These are phyloP conservation scores for Fusarium citri DNA, from an alignment of 2,329 filamentous ascomycete genomes.

Conservation along the genomic window DNA sequence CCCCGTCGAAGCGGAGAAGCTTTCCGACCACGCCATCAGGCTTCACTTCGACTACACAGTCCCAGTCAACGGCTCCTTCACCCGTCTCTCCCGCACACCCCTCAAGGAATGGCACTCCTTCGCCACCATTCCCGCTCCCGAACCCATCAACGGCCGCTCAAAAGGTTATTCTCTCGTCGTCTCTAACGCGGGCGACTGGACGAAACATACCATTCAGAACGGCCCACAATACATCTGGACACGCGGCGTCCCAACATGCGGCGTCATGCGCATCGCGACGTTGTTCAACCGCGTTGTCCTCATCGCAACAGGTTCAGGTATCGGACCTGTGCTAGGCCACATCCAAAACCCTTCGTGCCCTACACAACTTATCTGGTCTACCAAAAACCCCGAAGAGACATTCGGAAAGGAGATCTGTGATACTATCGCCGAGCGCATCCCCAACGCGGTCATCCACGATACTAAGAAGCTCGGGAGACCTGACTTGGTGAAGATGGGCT, in stretches of 20 bases:
- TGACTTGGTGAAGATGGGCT: slow-evolving; percentile 62
- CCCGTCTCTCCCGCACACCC: slow-evolving; percentile 70
- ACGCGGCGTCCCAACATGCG: slow-evolving; percentile 73
- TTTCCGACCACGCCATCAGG: slow-evolving; percentile 79
- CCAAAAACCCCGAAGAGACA: slow-evolving; percentile 69
- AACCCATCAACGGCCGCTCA: slow-evolving; percentile 40
- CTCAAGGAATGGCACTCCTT: slow-evolving; percentile 81
- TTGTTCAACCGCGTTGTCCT: slow-evolving; percentile 75
- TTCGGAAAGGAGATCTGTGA: slow-evolving; percentile 70
- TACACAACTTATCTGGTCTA: slow-evolving; percentile 76
- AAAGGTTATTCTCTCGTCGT: slow-evolving; percentile 74
- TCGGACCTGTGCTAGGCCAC: slow-evolving; percentile 73
- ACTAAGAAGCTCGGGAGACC: slow-evolving; percentile 70
- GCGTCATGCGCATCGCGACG: slow-evolving; percentile 74
- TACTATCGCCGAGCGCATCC: slow-evolving; percentile 67
- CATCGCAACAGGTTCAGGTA: slow-evolving; percentile 79
- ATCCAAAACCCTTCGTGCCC: slow-evolving; percentile 63
- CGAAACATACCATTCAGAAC: slow-evolving; percentile 69
- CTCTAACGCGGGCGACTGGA: slow-evolving; percentile 82
- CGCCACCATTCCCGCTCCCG: slow-evolving; percentile 74
- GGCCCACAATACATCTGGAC: slow-evolving; percentile 74
- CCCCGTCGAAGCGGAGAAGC: slow-evolving; percentile 71
- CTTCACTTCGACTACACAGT: slow-evolving; percentile 75
- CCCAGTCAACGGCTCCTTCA: slow-evolving; percentile 61
- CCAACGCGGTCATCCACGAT: slow-evolving; percentile 74